phyloP scores from a whole-genome alignment of 257 asterid species.

The Penstemon davidsonii region DNA sequence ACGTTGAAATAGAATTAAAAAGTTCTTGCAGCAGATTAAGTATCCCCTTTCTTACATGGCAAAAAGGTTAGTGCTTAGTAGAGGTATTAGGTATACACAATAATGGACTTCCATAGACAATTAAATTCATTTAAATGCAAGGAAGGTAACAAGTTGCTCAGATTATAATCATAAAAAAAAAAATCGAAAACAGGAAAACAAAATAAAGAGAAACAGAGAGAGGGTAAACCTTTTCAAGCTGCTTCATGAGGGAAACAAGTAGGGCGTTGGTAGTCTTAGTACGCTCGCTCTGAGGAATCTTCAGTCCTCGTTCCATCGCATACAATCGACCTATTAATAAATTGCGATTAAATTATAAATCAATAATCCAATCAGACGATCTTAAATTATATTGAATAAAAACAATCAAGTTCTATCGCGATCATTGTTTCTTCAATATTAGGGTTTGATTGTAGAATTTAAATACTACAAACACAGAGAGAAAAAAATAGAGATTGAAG shows the following conservation, averaged over 20 bases:
- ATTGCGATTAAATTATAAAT: neutral
- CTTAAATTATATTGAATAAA: neutral
- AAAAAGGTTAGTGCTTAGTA: too few species aligned
- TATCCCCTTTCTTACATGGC: too few species aligned
- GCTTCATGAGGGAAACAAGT: slow-evolving; percentile 84
- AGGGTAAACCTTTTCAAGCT: slow-evolving; percentile 78
- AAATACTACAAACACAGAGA: neutral
- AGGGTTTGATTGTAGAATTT: neutral
- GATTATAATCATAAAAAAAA: neutral
- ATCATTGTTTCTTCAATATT: neutral
- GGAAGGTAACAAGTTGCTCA: slow-evolving; percentile 4
- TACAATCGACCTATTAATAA: slow-evolving; percentile 77
- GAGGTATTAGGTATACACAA: neutral
- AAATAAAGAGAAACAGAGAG: neutral
- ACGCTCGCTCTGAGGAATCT: slow-evolving; percentile 78
- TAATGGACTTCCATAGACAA: neutral
- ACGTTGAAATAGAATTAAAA: too few species aligned
- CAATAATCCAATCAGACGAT: neutral
- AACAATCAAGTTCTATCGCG: neutral
- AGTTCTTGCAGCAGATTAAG: too few species aligned
- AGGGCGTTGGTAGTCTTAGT: slow-evolving; percentile 78
- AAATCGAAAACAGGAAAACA: neutral
- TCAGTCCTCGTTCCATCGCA: slow-evolving; percentile 95
- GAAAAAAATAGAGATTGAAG: neutral
- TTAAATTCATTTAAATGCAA: neutral